Percentiles rank a stretch among this genome's conserved stretches.
These are phyloP conservation scores for Ambrosia artemisiifolia DNA, from an alignment of 129 eudicot genomes.

Conservation along the genomic window DNA sequence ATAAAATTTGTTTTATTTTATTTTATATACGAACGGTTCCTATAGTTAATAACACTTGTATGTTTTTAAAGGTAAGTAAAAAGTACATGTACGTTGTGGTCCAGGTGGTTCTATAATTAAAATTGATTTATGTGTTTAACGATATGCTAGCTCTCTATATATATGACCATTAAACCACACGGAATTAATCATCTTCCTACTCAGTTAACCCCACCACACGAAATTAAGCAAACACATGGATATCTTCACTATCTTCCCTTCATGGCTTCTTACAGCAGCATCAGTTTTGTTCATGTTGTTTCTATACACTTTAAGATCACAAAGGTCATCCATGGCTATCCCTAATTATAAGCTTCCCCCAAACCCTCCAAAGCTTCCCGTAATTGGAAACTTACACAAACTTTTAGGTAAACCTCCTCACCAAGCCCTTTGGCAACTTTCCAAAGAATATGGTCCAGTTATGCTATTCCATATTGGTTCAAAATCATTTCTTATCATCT, in stretches of 20 bases:
- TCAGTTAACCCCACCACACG: no score
- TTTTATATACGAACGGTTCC: no score
- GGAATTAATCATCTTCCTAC: no score
- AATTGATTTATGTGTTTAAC: no score
- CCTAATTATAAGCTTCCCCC: constrained; percentile 19
- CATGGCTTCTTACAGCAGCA: constrained; percentile 3
- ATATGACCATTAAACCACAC: no score
- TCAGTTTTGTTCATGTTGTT: background rate
- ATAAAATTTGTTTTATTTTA: no score
- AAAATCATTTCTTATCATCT: constrained; percentile 4
- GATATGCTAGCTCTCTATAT: no score
- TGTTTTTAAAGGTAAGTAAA: no score
- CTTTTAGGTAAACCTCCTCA: constrained; percentile 1
- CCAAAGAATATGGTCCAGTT: constrained; percentile 19
- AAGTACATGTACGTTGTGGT: no score
- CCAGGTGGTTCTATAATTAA: no score
- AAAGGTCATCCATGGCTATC: background rate
- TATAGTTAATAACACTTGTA: no score
- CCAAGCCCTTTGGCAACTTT: constrained; percentile 9
- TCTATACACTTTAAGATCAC: background rate
- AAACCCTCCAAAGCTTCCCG: background rate
- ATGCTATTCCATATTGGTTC: constrained; percentile 10
- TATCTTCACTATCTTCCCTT: background rate
- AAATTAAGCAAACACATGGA: background rate
- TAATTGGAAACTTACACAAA: constrained; percentile 21